Evolutionary conservation across 2,329 filamentous ascomycete species (phyloP), one percentile per base, ranked within the genome.

Genomic region (Alternaria sp.): DNA sequence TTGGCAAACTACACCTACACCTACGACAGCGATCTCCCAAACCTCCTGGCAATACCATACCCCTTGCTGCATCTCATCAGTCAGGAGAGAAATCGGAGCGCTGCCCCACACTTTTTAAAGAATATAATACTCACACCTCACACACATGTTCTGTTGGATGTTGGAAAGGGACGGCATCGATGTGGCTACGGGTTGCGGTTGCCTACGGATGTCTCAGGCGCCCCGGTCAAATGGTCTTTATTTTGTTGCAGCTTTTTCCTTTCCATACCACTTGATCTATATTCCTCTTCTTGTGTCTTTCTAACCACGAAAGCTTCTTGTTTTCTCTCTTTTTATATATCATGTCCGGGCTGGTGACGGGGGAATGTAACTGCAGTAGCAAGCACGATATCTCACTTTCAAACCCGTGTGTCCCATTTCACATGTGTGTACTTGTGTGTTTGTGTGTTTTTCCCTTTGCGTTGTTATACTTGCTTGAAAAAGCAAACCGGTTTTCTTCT

Each of bases 121-220:
- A 60, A 70, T 70, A 73, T 67, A 75, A 75, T 76, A 77, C 74
- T 74, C 64, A 65, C 68, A 66, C 55, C 34, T n/a, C 64, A 65
- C 68, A 66, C 55, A 30, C 28, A n/a, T n/a, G 28, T 16, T 38
- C 59, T 70, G 64, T 70, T 69, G 72, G 70, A 67, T 40, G 38
- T 40, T 40, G 38, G 38, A 18, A 40, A 40, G 38, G 38, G 20
- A 67, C 12, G 7, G 34, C 34, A 69, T 59, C 25, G 25, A 27
- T 27, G 25, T 27, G 25, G 25, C 25, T 27, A 27, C 25, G 25
- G 25, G 25, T 27, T 27, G 25, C 25, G 25, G 25, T 27, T 27
- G 25, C 25, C 25, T 27, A 65, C 56, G 64, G 68, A 65, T 68
- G 71, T 71, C 71, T 27, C 25, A 27, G 25, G 25, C 25, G 25